A percentile compares a stretch with the other conserved stretches of the same genome.
phyloP scores from a whole-genome alignment of 202 grass and related monocot species.

The Panicum virgatum region DNA sequence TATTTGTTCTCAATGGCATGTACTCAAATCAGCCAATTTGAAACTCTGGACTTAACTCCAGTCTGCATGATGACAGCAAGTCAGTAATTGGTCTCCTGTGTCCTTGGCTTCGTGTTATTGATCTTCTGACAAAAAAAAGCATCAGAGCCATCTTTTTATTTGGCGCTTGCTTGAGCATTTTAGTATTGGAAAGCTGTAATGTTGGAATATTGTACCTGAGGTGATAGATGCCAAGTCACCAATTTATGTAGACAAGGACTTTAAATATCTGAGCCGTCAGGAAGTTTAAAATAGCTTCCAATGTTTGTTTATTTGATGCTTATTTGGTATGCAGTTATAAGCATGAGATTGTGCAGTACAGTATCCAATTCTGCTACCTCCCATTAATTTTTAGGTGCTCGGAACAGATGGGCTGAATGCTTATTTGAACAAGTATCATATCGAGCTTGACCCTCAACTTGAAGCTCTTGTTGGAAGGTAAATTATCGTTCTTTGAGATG shows the following conservation, averaged over 20 bases:
- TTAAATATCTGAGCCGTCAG: neutral
- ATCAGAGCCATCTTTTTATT: neutral
- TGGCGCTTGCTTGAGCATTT: neutral
- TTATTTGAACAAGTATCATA: conserved; percentile 72
- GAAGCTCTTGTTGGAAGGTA: conserved; percentile 81
- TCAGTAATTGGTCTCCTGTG: neutral
- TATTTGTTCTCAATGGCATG: neutral
- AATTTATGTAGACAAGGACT: neutral
- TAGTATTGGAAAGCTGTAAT: neutral
- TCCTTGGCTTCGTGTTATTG: neutral
- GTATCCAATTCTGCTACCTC: conserved; percentile 27
- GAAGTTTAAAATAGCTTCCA: neutral
- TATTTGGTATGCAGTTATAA: conserved; percentile 3
- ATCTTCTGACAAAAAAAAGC: neutral
- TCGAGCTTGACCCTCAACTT: conserved; percentile 80
- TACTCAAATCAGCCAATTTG: neutral
- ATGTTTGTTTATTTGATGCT: conserved; percentile 22
- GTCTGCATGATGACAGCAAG: neutral
- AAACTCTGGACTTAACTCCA: neutral
- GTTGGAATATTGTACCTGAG: neutral
- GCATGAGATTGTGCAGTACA: neutral
- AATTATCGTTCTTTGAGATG: conserved; percentile 7
- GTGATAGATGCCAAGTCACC: neutral
- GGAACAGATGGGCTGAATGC: conserved; percentile 71
- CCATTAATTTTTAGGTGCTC: conserved; percentile 55